phyloP scores from a whole-genome alignment of 2,329 filamentous ascomycete species.

The Cryphonectria carpinicola region DNA sequence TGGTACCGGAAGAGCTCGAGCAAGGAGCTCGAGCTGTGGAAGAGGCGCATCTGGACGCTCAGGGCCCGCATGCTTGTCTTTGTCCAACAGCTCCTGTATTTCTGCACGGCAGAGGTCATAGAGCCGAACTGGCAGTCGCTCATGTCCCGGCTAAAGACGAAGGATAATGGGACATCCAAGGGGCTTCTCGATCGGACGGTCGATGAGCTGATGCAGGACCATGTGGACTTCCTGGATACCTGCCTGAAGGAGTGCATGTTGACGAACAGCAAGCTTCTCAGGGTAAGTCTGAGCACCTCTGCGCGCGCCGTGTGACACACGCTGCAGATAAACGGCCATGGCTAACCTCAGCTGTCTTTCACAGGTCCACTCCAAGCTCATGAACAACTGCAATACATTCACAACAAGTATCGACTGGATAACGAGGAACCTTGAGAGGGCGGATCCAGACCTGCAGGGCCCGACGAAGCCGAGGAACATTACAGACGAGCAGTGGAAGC shows the following conservation, averaged over 20 bases:
- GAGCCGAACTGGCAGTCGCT: slow-evolving; percentile 96
- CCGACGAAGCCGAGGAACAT: slow-evolving; percentile 61
- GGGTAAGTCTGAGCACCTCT: slow-evolving; percentile 58
- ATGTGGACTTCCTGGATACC: slow-evolving; percentile 96
- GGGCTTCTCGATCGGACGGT: slow-evolving; percentile 69
- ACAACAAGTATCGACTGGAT: slow-evolving; percentile 87
- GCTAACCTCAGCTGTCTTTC: slow-evolving; percentile 12
- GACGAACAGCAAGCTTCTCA: slow-evolving; percentile 91
- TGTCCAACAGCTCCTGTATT: slow-evolving; percentile 94
- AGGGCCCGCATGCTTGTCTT: slow-evolving; percentile 95
- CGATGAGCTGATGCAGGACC: slow-evolving; percentile 97
- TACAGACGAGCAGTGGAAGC: slow-evolving; percentile 63
- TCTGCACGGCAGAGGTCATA: slow-evolving; percentile 95
- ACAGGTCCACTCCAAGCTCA: slow-evolving; percentile 95
- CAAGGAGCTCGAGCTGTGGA: slow-evolving; percentile 83
- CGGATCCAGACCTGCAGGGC: slow-evolving; percentile 76
- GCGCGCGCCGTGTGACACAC: neutral
- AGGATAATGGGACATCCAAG: slow-evolving; percentile 48
- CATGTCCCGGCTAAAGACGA: slow-evolving; percentile 80
- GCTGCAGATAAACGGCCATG: neutral
- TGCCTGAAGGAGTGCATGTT: slow-evolving; percentile 99
- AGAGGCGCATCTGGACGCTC: slow-evolving; percentile 87
- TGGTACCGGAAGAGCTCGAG: slow-evolving; percentile 84
- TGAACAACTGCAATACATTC: slow-evolving; percentile 94
- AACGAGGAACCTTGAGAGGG: slow-evolving; percentile 79